Evolutionary conservation across 805 yeast genomes (phyloP), one percentile per base, ranked within the genome.

Genomic region (Crinitomyces ghanaensis): DNA sequence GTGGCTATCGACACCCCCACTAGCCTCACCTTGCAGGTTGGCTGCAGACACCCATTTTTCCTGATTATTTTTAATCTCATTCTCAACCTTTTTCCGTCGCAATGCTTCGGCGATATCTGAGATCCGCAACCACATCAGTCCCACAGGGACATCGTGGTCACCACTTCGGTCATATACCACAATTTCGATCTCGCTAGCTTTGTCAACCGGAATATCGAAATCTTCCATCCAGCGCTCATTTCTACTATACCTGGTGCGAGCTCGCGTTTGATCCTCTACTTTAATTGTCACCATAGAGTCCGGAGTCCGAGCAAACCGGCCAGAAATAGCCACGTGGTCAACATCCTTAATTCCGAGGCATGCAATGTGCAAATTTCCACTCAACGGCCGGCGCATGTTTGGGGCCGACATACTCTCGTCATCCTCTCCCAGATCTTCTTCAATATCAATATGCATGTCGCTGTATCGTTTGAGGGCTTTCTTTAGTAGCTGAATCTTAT

Each of bases 101-200:
- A 88, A 70, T 46, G 91, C 97, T 61, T 91, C 99, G 1, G 93
- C 85, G 27, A 91, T 71, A 56, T 91, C 99, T 3, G 93, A 76
- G 19, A 91, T 65, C 23, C 88, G 70, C 18, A 88, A 67, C 98
- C 98, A 91, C 47, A 80, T 73, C 24, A 91, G 66, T 6, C 94
- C 98, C 5, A 91, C 95, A 0, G 98, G 97, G 6, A 77, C 73
- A 39, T 68, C 60, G 31, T 65, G 69, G 37, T 65, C 72, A 24
- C 81, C 81, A 8, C 68, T 62, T 45, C 76, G 77, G 54, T 91
- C 98, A 54, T 78, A 85, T 4, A 91, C 83, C 2, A 86, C 72
- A 37, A 91, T 65, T 49, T 86, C 95, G 28, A 86, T 68, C 59
- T 91, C 99, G 50, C 88, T 83, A 18, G 95, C 95, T 53, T 78